Base-by-base conservation (phyloP, 2,329 filamentous ascomycete species). In the Plectosphaerella sp. region DNA sequence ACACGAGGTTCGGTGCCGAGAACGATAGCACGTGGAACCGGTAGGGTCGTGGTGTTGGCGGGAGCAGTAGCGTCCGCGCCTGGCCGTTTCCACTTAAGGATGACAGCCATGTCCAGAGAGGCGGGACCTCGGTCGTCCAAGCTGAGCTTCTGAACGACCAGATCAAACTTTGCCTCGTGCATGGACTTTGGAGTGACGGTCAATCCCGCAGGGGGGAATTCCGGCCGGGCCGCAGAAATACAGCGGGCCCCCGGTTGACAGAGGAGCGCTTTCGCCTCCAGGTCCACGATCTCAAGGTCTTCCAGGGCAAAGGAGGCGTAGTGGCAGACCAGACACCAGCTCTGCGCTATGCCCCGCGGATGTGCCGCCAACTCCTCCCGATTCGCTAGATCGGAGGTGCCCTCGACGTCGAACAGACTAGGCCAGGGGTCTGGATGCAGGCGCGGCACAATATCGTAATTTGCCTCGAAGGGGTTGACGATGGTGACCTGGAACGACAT, bases 1-100 rank as follows among this genome's bases (percentile, higher is more conserved):
- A 97, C 91, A 52, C 94, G 85, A 1, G 94, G 94, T 65, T 99
- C 94, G 4, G 84, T 86, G 52, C 87, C 88, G 0, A 93, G 87
- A 15, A 96, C 82, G 36, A 87, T 79, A 54, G 96, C 88, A 37
- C 88, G 85, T 10, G 92, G 92, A 5, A 96, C 84, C 0, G 86
- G 81, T 48, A 97, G 80, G 2, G 76, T 80, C 1, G 89, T 88
- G 1, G 76, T 84, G 62, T 87, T 89, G 42, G 76, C 59, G 11
- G 62, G 49, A 1, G 58, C 49, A 42, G 57, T 39, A 52, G 36
- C 47, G 50, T 43, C 49, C 14, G 62, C 64, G 8, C 64, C 60
- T 35, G 64, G 62, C 15, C 74, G 67, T 45, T 82, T 82, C 94
- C 94, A 99, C 52, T 77, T 80, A 50, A 97, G 85, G 24, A 83